Base-by-base conservation (phyloP, 2,329 filamentous ascomycete genomes). In the Fonsecaea pedrosoi region DNA sequence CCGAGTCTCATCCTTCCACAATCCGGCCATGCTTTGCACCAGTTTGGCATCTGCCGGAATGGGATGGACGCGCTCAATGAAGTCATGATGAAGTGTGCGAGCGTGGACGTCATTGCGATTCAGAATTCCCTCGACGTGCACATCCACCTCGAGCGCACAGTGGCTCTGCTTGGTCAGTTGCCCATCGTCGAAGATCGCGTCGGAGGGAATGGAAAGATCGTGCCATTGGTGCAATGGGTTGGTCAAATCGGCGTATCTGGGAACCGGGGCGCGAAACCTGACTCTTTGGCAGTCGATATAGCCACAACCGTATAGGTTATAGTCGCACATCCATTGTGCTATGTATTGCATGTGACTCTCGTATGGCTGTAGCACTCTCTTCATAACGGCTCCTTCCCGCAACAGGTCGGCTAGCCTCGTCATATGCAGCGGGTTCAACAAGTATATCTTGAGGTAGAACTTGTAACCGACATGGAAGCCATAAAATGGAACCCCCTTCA, bases 251-350 rank as follows among this genome's bases (percentile, higher is more conserved):
- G 88, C 82, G 73, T 87, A 88, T 8, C 85, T 81, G 0, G 94
- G 94, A 1, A 97, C 82, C 0, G 93, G 93, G 2, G 83, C 83
- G 62, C 95, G 87, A 75, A 97, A 97, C 34, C 81, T 84, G 1
- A 89, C 87, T 69, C 87, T 91, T 9, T 82, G 82, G 58, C 88
- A 90, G 66, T 94, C 87, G 70, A 98, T 88, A 74, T 94, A 96
- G 64, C 88, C 90, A 76, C 95, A 99, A 6, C 96, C 96, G 77
- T 96, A 98, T 71, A 99, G 82, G 76, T 97, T 99, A 82, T 96
- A 99, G 77, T 99, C 96, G 70, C 90, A 91, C 95, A 99, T 98
- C 87, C 96, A 99, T 79, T 99, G 96, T 9, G 95, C 84, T 8
- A 97, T 81, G 76, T 94, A 98, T 75, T 97, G 92, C 69, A 98